These are phyloP conservation scores for Fragaria vesca DNA, from an alignment of 306 rosid species.

Conservation along the genomic window DNA sequence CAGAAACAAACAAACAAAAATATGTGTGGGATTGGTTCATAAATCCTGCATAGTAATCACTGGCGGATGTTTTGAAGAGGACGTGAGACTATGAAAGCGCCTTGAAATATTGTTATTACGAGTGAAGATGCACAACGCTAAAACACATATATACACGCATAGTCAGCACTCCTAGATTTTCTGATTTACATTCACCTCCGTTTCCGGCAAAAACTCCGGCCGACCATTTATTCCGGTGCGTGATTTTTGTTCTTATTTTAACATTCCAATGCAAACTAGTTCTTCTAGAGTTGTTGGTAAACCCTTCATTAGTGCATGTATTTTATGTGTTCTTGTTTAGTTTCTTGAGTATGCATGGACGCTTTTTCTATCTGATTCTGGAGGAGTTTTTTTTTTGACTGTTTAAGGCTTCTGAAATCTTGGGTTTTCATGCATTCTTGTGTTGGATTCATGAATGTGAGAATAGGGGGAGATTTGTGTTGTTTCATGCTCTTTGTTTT, in stretches of 20 bases:
- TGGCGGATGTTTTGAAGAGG: slow-evolving; percentile 19
- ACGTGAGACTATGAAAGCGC: neutral
- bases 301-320: neutral
- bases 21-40: no score
- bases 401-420: neutral
- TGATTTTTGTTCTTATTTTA: neutral
- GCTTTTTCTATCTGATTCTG: neutral
- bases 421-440: neutral
- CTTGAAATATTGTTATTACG: neutral
- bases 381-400: neutral
- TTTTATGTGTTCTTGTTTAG: neutral
- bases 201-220: neutral
- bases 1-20: neutral
- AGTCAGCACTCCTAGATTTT: neutral
- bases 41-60: neutral
- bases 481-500: neutral
- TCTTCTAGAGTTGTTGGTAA: neutral
- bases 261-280: neutral
- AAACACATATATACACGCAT: neutral
- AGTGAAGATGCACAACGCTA: neutral
- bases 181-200: neutral
- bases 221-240: neutral
- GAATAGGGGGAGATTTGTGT: neutral
- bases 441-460: neutral
- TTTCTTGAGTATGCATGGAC: neutral